Evolutionary conservation across 257 asterid genomes (phyloP).

Genomic region (Vinca minor): DNA sequence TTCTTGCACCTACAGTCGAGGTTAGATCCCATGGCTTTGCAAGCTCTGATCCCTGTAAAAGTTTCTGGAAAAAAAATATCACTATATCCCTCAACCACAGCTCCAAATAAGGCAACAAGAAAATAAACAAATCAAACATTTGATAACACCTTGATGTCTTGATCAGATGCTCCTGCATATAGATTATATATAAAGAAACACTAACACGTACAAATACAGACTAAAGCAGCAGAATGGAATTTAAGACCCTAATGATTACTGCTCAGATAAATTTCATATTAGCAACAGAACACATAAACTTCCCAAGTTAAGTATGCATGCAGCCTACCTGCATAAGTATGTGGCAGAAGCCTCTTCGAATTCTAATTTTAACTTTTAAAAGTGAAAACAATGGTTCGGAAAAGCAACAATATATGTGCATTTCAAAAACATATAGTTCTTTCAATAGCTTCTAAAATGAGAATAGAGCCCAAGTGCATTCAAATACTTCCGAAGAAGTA

Average conservation of each 20-base stretch:
- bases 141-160: constrained; percentile 16
- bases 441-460: neutral
- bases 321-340: neutral
- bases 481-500: neutral
- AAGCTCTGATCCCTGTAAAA: constrained; percentile 63
- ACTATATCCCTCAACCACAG: constrained; percentile 42
- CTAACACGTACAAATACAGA: neutral
- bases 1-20: constrained; percentile 55
- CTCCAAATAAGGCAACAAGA: constrained; percentile 15
- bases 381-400: neutral
- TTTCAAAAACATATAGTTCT: neutral
- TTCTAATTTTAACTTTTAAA: neutral
- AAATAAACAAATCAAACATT: constrained; percentile 9
- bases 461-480: neutral
- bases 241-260: neutral
- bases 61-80: constrained; percentile 44
- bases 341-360: neutral
- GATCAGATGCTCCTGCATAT: neutral
- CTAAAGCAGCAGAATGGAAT: neutral
- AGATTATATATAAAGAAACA: neutral
- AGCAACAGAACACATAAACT: neutral
- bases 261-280: neutral
- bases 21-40: constrained; percentile 59
- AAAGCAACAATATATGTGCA: neutral
- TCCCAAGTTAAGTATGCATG: neutral